These are phyloP conservation scores for Solidago caesia DNA, from an alignment of 129 eudicot species.

Conservation along the genomic window DNA sequence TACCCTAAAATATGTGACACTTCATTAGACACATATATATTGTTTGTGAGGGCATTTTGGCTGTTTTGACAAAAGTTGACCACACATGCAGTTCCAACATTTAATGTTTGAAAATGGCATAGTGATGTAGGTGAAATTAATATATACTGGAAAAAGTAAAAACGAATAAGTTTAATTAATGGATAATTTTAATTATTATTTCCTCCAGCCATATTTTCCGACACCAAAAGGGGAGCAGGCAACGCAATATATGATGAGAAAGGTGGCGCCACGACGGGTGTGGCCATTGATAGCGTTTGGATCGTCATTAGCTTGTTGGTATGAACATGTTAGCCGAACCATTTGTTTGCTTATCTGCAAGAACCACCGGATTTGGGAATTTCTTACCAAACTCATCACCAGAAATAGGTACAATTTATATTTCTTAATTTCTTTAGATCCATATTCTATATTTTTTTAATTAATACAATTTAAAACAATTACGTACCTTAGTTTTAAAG, in stretches of 20 bases:
- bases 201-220: constrained; percentile 81
- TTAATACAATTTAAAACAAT: neutral
- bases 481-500: no score
- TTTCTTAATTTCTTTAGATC: neutral
- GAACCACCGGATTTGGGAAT: constrained; percentile 88
- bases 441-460: neutral
- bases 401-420: constrained; percentile 66
- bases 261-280: constrained; percentile 85
- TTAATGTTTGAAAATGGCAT: no score
- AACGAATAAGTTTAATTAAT: no score
- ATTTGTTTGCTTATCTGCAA: constrained; percentile 81
- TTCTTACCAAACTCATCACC: constrained; percentile 83
- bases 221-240: constrained; percentile 85
- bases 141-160: no score
- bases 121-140: no score
- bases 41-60: no score
- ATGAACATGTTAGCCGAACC: constrained; percentile 91
- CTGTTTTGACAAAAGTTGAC: no score
- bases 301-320: constrained; percentile 94
- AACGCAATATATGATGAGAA: constrained; percentile 85
- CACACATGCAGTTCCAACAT: no score
- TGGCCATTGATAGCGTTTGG: constrained; percentile 87
- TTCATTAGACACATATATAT: no score
- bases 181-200: neutral
- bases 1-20: no score